A percentile compares a stretch with the other conserved stretches of the same genome.
These are phyloP conservation scores for Lignosus rhinocerotis DNA, from an alignment of 1,284 basidiomycete genomes.

Conservation along the genomic window DNA sequence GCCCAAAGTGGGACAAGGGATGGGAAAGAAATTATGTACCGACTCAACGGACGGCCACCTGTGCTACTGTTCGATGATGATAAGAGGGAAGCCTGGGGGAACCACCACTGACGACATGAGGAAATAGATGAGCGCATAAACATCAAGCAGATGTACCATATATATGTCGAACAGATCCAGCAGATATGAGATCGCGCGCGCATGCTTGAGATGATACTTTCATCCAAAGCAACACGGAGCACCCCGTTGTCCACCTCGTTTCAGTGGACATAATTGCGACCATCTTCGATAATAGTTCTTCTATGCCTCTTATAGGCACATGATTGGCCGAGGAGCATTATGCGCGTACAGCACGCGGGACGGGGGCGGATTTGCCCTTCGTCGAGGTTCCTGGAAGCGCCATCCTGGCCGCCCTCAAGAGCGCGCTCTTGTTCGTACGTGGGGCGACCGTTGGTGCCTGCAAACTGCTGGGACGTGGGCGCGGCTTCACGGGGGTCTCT, in stretches of 20 bases:
- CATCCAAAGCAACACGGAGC: too few species aligned
- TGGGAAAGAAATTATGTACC: slow-evolving; percentile 6
- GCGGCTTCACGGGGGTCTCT: slow-evolving; percentile 25
- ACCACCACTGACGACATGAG: not conserved
- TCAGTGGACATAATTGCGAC: not conserved
- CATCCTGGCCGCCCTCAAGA: slow-evolving; percentile 70
- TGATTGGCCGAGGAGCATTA: not conserved
- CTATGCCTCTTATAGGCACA: not conserved
- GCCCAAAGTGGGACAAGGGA: not conserved
- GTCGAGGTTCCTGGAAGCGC: slow-evolving; percentile 25
- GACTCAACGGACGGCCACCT: slow-evolving; percentile 13
- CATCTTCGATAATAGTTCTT: not conserved
- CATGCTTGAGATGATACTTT: not conserved
- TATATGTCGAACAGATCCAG: slow-evolving; percentile 2
- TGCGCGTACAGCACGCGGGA: slow-evolving; percentile 21
- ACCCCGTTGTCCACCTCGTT: not conserved
- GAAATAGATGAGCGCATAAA: slow-evolving; percentile 23
- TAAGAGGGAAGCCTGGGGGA: not conserved
- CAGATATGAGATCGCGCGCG: slow-evolving; percentile 9
- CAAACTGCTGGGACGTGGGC: slow-evolving; percentile 55
- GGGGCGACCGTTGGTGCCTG: slow-evolving; percentile 62
- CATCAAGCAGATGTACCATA: slow-evolving; percentile 21
- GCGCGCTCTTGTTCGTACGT: slow-evolving; percentile 70
- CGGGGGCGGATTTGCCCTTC: slow-evolving; percentile 18
- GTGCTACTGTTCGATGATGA: slow-evolving; percentile 17